phyloP scores from a whole-genome alignment of 129 eudicot species.

The Silybum marianum region DNA sequence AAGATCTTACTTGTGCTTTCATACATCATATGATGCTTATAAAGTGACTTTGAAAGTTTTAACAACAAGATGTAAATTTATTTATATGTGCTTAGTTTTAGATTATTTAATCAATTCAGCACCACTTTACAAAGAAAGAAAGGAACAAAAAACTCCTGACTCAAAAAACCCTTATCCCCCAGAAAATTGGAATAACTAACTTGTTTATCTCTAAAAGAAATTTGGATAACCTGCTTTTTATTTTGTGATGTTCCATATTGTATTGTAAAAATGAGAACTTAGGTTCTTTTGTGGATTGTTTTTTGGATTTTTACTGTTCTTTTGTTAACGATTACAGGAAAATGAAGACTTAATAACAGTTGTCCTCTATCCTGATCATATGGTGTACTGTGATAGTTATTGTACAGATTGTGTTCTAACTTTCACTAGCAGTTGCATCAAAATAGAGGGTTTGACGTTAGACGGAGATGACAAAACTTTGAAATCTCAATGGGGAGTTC shows the following conservation, averaged over 20 bases:
- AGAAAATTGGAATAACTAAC: too few relatives aligned
- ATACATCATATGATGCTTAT: background rate
- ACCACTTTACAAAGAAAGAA: background rate
- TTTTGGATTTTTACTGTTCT: constrained; percentile 13
- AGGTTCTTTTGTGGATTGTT: background rate
- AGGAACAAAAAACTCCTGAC: background rate
- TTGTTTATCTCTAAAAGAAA: too few relatives aligned
- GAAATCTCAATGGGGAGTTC: constrained; percentile 51
- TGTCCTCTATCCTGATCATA: constrained; percentile 64
- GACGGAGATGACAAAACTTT: constrained; percentile 37
- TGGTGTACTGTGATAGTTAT: constrained; percentile 44
- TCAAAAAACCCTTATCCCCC: too few relatives aligned
- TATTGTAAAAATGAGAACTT: background rate
- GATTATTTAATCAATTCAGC: background rate
- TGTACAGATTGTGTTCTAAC: constrained; percentile 49
- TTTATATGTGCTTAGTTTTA: background rate
- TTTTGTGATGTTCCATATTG: background rate
- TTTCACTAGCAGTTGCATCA: constrained; percentile 48
- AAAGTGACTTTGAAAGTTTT: too few relatives aligned
- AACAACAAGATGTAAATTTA: too few relatives aligned
- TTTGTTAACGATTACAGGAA: constrained; percentile 45
- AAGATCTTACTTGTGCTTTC: background rate
- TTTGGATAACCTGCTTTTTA: background rate
- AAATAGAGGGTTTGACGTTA: constrained; percentile 41
- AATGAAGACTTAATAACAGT: constrained; percentile 37